Evolutionary conservation across 495 filamentous ascomycete genomes (phyloP).

Genomic region (Tuber umbilicatum): DNA sequence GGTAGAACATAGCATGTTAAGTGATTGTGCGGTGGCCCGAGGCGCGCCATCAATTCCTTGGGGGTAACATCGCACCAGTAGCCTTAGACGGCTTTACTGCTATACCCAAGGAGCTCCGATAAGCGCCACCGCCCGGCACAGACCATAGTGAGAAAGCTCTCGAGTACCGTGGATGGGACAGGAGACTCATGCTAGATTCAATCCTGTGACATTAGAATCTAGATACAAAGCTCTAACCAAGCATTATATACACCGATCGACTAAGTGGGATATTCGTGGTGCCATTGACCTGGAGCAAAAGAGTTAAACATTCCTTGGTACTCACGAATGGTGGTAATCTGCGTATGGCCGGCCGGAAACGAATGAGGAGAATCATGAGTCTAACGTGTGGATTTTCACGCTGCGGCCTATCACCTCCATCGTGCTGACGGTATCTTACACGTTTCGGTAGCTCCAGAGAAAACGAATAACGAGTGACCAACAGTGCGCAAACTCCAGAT

Average conservation of each 20-base stretch:
- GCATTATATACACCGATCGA: neutral
- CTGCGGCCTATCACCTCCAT: neutral
- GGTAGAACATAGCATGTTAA: too few species aligned
- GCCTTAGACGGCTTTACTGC: too few species aligned
- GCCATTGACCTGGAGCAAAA: neutral
- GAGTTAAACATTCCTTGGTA: neutral
- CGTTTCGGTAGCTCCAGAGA: neutral
- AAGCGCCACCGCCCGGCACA: neutral
- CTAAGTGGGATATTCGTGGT: neutral
- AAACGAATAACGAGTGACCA: neutral
- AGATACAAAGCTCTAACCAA: neutral
- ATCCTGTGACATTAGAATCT: neutral
- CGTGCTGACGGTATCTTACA: neutral
- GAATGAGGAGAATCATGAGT: neutral
- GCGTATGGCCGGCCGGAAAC: neutral
- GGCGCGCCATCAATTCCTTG: too few species aligned
- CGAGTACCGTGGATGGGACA: neutral
- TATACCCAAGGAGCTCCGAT: neutral
- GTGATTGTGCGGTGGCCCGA: too few species aligned
- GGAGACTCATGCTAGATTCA: neutral
- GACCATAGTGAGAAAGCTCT: too few species aligned
- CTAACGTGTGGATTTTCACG: neutral
- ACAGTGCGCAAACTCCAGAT: neutral
- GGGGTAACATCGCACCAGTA: too few species aligned
- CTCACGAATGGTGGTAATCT: too few species aligned